Percentiles rank a stretch among this genome's conserved stretches.
These are phyloP conservation scores for Phaeosphaeria sp. DNA, from an alignment of 2,329 filamentous ascomycete species.

Conservation along the genomic window DNA sequence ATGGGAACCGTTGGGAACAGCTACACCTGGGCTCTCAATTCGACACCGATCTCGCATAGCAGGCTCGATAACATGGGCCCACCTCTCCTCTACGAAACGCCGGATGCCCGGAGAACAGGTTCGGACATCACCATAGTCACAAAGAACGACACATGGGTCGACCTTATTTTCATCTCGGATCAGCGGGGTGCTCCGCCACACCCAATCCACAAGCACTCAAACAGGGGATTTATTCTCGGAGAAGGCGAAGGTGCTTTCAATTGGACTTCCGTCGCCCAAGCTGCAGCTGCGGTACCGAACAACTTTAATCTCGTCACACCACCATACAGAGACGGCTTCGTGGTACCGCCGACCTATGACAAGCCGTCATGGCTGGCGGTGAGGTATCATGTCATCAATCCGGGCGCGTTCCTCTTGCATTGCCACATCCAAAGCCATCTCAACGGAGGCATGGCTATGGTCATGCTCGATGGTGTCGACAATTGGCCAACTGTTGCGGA, in stretches of 20 bases:
- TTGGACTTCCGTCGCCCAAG: conserved; percentile 62
- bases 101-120: conserved; percentile 28
- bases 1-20: conserved; percentile 47
- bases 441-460: conserved; percentile 56
- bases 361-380: conserved; percentile 51
- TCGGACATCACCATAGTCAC: conserved; percentile 56
- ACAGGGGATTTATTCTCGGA: conserved; percentile 66
- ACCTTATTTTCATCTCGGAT: conserved; percentile 36
- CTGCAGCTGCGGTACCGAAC: conserved; percentile 52
- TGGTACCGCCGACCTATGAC: conserved; percentile 39
- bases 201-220: conserved; percentile 70
- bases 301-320: conserved; percentile 66
- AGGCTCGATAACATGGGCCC: conserved; percentile 47
- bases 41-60: conserved; percentile 49
- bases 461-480: conserved; percentile 58
- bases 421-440: conserved; percentile 60
- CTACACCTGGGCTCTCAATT: conserved; percentile 63
- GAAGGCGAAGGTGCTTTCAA: conserved; percentile 56
- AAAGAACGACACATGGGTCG: conserved; percentile 43
- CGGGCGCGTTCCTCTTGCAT: conserved; percentile 58
- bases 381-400: conserved; percentile 55
- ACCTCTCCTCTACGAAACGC: conserved; percentile 55
- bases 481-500: conserved; percentile 49
- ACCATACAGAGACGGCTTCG: conserved; percentile 60
- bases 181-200: conserved; percentile 58